Evolutionary conservation across 2,329 filamentous ascomycete species (phyloP), one percentile per base, ranked within the genome.

Genomic region (Trichoderma sp.): DNA sequence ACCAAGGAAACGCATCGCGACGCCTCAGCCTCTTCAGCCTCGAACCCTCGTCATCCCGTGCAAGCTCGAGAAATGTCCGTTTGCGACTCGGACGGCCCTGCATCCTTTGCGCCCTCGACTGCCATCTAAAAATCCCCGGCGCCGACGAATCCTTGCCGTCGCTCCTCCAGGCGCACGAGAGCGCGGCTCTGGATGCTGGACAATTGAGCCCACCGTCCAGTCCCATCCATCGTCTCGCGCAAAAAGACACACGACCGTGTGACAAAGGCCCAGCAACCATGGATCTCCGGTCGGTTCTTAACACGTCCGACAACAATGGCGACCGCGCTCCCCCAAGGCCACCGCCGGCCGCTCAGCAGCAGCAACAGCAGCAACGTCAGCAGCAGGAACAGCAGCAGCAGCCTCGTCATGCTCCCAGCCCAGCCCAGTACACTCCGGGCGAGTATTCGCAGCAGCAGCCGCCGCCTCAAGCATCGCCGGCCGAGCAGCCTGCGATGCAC

Each of bases 231-330:
- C 66, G 71, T 61, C 65, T 71, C 70, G 55, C 66, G 71, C 71
- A 59, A 62, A 53, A 70, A 39, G 58, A 55, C 36, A 57, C 43
- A 70, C 61, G 50, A 62, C 28, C 36, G 59, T 55, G 53, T 57
- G 62, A 72, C 59, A 43, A 17, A 57, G 68, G 39, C 30, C 55
- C 34, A 39, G 61, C 34, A 57, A 77, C 71, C 69, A 85, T 88
- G 87, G 86, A 88, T 81, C 82, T 88, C 71, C 80, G 82, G 74
- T 84, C 84, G 17, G 86, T 90, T 76, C 80, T 90, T 62, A 90
- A 89, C 78, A 82, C 84, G 26, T 83, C 85, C 43, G 87, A 87
- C 73, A 80, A 87, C 73, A 80, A 80, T 71, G 84, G 81, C 75
- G 84, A 82, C 65, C 79, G 80, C 73, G 77, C 78, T 59, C 79